These are phyloP conservation scores for Lenzites betulinus DNA, from an alignment of 768 basidiomycete species.

Conservation along the genomic window DNA sequence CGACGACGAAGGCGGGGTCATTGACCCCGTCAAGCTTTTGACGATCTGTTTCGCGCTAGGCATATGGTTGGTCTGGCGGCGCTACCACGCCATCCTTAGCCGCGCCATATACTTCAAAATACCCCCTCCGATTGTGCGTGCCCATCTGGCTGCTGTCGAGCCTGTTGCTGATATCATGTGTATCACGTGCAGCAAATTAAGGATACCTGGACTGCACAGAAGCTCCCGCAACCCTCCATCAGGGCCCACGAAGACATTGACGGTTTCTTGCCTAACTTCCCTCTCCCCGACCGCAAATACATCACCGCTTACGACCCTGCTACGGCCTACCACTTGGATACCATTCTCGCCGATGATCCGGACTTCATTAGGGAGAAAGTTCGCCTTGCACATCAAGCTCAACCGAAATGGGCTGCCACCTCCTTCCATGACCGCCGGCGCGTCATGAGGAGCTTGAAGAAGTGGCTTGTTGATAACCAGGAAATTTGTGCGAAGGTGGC, in stretches of 20 bases:
- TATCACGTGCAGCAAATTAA: conserved; percentile 26
- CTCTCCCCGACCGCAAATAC: conserved; percentile 55
- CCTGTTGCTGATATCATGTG: background rate
- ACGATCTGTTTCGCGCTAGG: conserved; percentile 74
- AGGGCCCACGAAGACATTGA: conserved; percentile 62
- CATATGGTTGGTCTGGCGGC: conserved; percentile 76
- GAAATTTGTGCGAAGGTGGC: conserved; percentile 84
- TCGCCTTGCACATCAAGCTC: conserved; percentile 59
- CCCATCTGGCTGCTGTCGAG: conserved; percentile 3
- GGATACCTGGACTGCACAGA: conserved; percentile 55
- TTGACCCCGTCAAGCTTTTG: conserved; percentile 65
- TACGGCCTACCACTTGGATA: conserved; percentile 79
- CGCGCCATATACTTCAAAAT: conserved; percentile 69
- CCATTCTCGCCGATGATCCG: conserved; percentile 72
- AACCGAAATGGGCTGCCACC: conserved; percentile 70
- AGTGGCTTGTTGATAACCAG: conserved; percentile 93
- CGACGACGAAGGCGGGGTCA: conserved; percentile 36
- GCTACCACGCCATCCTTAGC: conserved; percentile 74
- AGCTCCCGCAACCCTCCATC: conserved; percentile 60
- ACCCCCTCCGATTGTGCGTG: conserved; percentile 58
- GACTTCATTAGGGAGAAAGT: conserved; percentile 79
- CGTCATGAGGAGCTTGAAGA: conserved; percentile 83
- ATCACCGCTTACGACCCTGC: conserved; percentile 94
- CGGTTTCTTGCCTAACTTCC: conserved; percentile 53
- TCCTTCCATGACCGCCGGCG: conserved; percentile 79